These are phyloP conservation scores for Globisporangium echinulatum DNA, from an alignment of 352 stramenopile species.

Conservation along the genomic window DNA sequence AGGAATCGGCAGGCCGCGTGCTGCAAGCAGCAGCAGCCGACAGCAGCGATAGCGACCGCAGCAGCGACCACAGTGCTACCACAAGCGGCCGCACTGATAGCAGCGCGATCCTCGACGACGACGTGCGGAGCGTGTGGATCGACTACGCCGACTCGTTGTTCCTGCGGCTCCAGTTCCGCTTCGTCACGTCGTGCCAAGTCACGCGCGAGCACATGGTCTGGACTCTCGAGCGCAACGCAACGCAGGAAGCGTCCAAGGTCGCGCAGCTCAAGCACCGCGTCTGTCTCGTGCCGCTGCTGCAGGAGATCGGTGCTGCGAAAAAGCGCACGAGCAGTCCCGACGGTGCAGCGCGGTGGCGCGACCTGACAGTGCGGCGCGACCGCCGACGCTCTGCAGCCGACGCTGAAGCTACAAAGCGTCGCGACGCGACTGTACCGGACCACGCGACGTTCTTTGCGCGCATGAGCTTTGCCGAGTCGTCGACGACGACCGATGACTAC, in stretches of 20 bases:
- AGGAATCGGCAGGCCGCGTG: conserved; percentile 18
- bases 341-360: neutral
- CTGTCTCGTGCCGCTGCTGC: conserved; percentile 49
- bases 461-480: conserved; percentile 23
- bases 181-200: conserved; percentile 72
- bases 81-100: neutral
- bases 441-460: conserved; percentile 38
- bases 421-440: conserved; percentile 23
- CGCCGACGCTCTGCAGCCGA: neutral
- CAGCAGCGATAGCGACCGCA: neutral
- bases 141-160: conserved; percentile 71
- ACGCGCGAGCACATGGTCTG: conserved; percentile 65
- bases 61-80: neutral
- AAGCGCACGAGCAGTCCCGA: conserved; percentile 8
- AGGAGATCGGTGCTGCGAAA: conserved; percentile 12
- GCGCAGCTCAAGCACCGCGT: conserved; percentile 56
- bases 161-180: conserved; percentile 57
- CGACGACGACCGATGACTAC: conserved; percentile 27
- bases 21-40: neutral
- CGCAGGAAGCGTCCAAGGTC: conserved; percentile 54
- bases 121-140: conserved; percentile 24
- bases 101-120: neutral
- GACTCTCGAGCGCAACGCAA: conserved; percentile 52
- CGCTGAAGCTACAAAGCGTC: neutral
- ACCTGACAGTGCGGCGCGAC: neutral